Evolutionary conservation across 177 flowering plant species (phyloP).

Genomic region (Vitis hybrid): DNA sequence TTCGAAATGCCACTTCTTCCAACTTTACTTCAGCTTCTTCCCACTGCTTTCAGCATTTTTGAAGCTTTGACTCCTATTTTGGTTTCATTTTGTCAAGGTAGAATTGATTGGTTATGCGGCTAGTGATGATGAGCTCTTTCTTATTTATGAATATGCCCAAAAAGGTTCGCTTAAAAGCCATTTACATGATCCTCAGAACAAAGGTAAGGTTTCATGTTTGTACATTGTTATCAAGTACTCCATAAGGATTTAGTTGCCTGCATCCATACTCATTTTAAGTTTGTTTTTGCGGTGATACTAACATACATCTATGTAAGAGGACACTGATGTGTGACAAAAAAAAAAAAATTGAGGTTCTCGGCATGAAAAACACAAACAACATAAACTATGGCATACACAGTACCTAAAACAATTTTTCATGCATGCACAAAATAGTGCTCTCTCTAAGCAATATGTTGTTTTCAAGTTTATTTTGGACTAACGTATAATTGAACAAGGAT

Average conservation of each 20-base stretch:
- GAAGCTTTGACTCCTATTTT: conserved; percentile 30
- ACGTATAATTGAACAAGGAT: no score
- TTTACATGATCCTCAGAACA: conserved; percentile 84
- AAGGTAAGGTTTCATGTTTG: conserved; percentile 46
- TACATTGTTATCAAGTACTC: neutral
- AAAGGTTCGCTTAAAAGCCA: conserved; percentile 84
- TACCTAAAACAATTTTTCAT: no score
- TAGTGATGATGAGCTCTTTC: conserved; percentile 75
- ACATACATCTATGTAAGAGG: neutral
- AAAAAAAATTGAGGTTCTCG: neutral
- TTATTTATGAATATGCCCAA: conserved; percentile 84
- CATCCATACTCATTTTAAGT: neutral
- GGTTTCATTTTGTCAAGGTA: conserved; percentile 75
- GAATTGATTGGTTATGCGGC: conserved; percentile 96
- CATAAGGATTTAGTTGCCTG: neutral
- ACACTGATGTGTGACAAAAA: neutral
- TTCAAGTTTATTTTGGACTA: no score
- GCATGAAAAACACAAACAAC: neutral
- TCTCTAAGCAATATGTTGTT: no score
- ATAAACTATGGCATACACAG: neutral
- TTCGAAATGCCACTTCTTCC: neutral
- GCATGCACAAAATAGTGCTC: no score
- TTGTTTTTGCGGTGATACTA: neutral
- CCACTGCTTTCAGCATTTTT: neutral
- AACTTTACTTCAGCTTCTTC: neutral